phyloP scores from a whole-genome alignment of 2,329 filamentous ascomycete genomes.

The Bipolaris gigantea region DNA sequence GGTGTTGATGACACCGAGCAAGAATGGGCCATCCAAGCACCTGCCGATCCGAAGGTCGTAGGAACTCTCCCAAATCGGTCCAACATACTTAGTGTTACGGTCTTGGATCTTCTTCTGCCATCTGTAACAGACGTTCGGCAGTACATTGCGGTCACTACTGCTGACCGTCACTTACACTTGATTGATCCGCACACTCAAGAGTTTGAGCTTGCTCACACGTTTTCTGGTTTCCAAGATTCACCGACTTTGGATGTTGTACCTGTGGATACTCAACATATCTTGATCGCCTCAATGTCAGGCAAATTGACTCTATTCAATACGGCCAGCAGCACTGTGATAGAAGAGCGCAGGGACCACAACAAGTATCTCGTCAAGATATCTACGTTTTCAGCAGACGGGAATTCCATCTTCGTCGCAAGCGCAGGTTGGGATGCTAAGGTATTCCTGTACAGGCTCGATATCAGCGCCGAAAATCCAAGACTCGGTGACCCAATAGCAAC shows the following conservation, averaged over 20 bases:
- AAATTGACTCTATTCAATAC: constrained; percentile 55
- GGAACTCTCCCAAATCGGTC: constrained; percentile 50
- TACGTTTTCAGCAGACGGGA: constrained; percentile 38
- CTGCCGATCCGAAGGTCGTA: constrained; percentile 49
- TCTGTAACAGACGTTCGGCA: constrained; percentile 14
- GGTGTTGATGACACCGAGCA: constrained; percentile 49
- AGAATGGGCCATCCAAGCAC: constrained; percentile 53
- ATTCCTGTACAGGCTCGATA: constrained; percentile 51
- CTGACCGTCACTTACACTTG: constrained; percentile 52
- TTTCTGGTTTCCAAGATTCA: constrained; percentile 51
- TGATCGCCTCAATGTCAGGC: constrained; percentile 64
- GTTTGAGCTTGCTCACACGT: constrained; percentile 41
- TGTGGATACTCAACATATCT: constrained; percentile 49
- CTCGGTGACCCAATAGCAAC: constrained; percentile 48
- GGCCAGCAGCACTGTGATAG: constrained; percentile 44
- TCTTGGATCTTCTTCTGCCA: constrained; percentile 42
- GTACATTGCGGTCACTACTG: constrained; percentile 43
- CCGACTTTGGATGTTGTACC: constrained; percentile 58
- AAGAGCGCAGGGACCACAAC: constrained; percentile 58
- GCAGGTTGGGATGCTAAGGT: constrained; percentile 65
- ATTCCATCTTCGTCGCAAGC: constrained; percentile 51
- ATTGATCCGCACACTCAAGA: constrained; percentile 42
- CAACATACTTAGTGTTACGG: constrained; percentile 58
- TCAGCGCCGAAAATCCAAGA: constrained; percentile 28
- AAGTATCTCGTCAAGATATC: constrained; percentile 62